Conservation (phyloP, 2,329 filamentous ascomycete species). For the Leptodontidium sp. region DNA sequence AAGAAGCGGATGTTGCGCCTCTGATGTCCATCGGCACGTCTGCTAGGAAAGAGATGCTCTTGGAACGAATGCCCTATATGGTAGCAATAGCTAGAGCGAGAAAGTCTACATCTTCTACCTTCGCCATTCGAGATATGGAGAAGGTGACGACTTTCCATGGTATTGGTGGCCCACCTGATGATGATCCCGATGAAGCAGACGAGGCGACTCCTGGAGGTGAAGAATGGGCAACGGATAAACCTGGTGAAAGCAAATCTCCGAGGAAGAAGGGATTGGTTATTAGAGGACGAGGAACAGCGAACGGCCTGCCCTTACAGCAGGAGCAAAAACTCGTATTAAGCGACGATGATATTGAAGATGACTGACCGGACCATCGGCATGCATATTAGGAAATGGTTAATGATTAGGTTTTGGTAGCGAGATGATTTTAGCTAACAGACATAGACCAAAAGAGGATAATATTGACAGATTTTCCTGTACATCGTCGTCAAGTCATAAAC, state of each 20-base stretch:
- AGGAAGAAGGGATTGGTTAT: constrained; percentile 53
- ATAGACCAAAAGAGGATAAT: neutral
- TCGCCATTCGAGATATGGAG: constrained; percentile 52
- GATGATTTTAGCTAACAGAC: neutral
- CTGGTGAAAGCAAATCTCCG: constrained; percentile 61
- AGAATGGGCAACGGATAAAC: constrained; percentile 69
- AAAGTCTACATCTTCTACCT: constrained; percentile 37
- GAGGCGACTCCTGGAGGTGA: constrained; percentile 51
- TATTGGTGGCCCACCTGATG: constrained; percentile 50
- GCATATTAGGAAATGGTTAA: constrained; percentile 14
- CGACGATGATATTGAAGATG: constrained; percentile 86
- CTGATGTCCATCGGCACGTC: constrained; percentile 67
- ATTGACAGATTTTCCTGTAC: neutral
- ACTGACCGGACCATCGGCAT: constrained; percentile 34
- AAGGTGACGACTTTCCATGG: constrained; percentile 48
- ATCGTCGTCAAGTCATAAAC: neutral
- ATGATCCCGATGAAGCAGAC: constrained; percentile 57
- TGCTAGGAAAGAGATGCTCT: constrained; percentile 75
- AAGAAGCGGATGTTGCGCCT: constrained; percentile 46
- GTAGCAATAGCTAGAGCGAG: constrained; percentile 62
- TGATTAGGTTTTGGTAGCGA: constrained; percentile 4
- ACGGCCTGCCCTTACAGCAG: constrained; percentile 35
- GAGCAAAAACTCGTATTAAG: constrained; percentile 75
- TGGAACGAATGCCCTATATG: constrained; percentile 90
- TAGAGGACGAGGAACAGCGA: constrained; percentile 37